phyloP scores from a whole-genome alignment of 257 asterid species.

The Solanum bulbocastanum region DNA sequence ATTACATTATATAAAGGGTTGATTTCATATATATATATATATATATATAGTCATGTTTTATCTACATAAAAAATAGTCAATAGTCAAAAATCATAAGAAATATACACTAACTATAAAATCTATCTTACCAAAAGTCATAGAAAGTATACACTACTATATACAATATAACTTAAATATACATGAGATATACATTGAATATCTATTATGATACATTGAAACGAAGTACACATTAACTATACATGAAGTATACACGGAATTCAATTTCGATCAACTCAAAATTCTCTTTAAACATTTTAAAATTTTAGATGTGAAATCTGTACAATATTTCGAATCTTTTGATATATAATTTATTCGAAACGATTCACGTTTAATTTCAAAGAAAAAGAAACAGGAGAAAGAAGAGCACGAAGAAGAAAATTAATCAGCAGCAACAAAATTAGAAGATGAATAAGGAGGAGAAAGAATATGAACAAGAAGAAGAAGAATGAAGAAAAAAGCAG shows the following conservation, averaged over 20 bases:
- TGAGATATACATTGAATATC: not conserved
- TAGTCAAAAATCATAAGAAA: not conserved
- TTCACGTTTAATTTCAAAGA: not conserved
- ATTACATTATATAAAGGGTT: too few relatives aligned
- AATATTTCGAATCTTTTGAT: not conserved
- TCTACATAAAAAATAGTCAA: not conserved
- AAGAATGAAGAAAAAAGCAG: not conserved
- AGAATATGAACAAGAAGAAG: too few relatives aligned
- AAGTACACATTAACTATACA: too few relatives aligned
- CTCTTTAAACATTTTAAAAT: not conserved
- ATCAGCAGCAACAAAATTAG: too few relatives aligned
- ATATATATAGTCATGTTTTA: not conserved
- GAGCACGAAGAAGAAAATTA: not conserved
- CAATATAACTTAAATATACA: not conserved
- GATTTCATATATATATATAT: too few relatives aligned
- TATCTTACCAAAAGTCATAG: not conserved
- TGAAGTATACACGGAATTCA: not conserved
- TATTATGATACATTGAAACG: not conserved
- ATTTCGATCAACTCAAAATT: not conserved
- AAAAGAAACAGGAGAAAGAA: not conserved
- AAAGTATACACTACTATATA: not conserved
- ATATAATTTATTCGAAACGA: not conserved
- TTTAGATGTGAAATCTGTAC: not conserved
- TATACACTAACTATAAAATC: not conserved
- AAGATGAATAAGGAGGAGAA: too few relatives aligned